Conservation (phyloP, 257 asterid species). For the Solanum pinnatisectum region DNA sequence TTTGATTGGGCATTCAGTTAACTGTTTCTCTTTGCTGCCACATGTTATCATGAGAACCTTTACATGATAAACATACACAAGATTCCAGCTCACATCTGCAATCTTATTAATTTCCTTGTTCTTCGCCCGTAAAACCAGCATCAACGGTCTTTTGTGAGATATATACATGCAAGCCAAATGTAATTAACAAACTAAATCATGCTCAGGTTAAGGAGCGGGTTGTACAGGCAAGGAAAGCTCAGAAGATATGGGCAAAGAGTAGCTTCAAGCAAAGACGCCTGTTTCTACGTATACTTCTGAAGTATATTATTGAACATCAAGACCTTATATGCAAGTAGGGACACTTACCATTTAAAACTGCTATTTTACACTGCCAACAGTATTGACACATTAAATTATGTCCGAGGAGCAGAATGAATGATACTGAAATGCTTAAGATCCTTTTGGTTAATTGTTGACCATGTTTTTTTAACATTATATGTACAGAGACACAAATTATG, state of each 20-base stretch:
- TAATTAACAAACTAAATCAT: slow-evolving; percentile 12
- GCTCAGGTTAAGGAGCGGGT: slow-evolving; percentile 85
- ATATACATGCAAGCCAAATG: background rate
- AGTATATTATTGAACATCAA: slow-evolving; percentile 90
- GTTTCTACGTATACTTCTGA: slow-evolving; percentile 88
- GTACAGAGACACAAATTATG: background rate
- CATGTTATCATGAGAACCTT: background rate
- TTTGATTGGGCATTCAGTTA: background rate
- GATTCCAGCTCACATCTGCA: background rate
- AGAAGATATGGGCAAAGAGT: slow-evolving; percentile 83
- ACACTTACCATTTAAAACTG: background rate
- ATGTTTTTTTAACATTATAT: background rate
- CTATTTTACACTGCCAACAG: background rate
- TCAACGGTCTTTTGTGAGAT: background rate
- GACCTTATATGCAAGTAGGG: slow-evolving; percentile 97
- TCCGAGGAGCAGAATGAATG: background rate
- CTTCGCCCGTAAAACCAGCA: background rate
- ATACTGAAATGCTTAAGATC: background rate
- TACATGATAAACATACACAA: background rate
- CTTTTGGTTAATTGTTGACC: background rate
- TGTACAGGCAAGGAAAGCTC: slow-evolving; percentile 85
- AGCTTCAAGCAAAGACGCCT: slow-evolving; percentile 97
- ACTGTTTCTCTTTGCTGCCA: background rate
- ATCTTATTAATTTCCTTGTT: background rate
- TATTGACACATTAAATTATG: background rate